Base-by-base conservation (phyloP, 768 basidiomycete species). In the Auricularia sp. region DNA sequence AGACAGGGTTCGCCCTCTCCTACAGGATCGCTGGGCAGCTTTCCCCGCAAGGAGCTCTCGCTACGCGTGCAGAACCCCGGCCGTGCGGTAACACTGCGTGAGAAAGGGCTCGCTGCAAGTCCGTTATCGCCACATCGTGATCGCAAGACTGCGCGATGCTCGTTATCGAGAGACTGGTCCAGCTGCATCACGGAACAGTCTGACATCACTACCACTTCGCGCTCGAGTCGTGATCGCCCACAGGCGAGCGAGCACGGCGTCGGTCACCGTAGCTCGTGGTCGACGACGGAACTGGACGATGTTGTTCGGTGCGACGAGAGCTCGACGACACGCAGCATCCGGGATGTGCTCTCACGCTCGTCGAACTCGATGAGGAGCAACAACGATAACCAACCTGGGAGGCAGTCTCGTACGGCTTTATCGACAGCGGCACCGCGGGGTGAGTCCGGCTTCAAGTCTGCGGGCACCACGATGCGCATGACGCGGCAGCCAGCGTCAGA, bases 401-500 rank as follows among this genome's bases (percentile, higher is more conserved):
- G 54, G 62, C 24, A 21, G 10, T 59, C 61, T 29, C 39, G 47
- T 45, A 68, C 68, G 58, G 62, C 72, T 18, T 64, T 63, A 13
- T 24, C 65, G 64, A 45, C 56, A 65, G 65, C 7, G 51, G 65
- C 8, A 61, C 64, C 29, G 18, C 67, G 68, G 73, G 16, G 62
- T 72, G 10, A 61, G 42, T 47, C 56, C 65, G 24, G 65, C 66
- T 3, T 64, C 68, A 56, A 69, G 45, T 34, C 59, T 6, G 39
- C 34, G 45, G 33, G 54, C 42, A 62, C 45, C 16, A 39, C 29
- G 10, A 47, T 33, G n/a, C 69, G 69, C 13, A 71, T 35, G 63
- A 67, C 54, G 63, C 71, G 45, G 67, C 68, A 35, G 66, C 73
- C 34, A 10, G 11, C 42, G 35, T 63, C 73, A 3, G 89, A 92